Evolutionary conservation across 129 eudicot genomes (phyloP).

Genomic region (Arctium lappa): DNA sequence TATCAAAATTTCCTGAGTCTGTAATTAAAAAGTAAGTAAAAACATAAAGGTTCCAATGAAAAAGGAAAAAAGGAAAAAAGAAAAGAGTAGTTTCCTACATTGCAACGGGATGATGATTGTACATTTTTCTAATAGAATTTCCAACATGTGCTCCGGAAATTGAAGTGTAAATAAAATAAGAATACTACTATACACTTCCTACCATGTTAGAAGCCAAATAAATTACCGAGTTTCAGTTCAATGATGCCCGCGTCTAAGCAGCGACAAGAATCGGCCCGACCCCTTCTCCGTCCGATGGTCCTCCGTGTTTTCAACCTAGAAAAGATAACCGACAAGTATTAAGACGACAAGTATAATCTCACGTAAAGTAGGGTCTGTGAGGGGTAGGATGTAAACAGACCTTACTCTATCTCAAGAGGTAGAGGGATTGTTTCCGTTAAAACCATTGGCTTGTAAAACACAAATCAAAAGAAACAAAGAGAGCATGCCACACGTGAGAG

Average conservation of each 20-base stretch:
- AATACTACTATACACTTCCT: background rate
- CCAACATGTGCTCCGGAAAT: background rate
- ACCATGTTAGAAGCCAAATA: background rate
- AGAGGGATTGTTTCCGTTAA: background rate
- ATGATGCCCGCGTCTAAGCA: constrained; percentile 74
- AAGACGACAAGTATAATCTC: background rate
- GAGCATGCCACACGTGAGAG: no score
- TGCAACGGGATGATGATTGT: background rate
- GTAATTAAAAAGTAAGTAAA: no score
- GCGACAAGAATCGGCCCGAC: constrained; percentile 76
- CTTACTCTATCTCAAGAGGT: no score
- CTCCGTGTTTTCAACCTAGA: constrained; percentile 71
- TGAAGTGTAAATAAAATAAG: background rate
- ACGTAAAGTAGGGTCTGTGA: background rate
- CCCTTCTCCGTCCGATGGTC: constrained; percentile 58
- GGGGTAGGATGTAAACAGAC: no score
- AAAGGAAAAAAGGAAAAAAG: no score
- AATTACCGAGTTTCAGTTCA: constrained; percentile 6
- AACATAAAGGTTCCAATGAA: background rate
- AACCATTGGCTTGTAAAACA: background rate
- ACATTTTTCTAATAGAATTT: background rate
- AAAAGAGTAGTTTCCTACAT: background rate
- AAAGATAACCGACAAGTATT: background rate
- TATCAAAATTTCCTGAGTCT: no score
- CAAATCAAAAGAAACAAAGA: background rate